Evolutionary conservation across 768 basidiomycete species (phyloP).

Genomic region (Boletus sp.): DNA sequence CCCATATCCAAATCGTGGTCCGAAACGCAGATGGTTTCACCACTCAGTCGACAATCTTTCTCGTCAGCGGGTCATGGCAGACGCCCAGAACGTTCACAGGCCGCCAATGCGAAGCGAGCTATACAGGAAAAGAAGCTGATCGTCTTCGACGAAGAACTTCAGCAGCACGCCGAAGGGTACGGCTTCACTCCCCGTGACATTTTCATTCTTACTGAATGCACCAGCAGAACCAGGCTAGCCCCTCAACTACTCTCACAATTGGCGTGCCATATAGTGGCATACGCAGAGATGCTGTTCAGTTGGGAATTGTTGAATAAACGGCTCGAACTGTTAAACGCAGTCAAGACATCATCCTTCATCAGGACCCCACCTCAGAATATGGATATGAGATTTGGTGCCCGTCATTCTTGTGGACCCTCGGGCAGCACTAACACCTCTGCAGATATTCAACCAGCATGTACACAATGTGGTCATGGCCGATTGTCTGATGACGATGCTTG

Average conservation of each 20-base stretch:
- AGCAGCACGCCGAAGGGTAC: conserved; percentile 14
- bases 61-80: conserved; percentile 41
- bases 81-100: conserved; percentile 41
- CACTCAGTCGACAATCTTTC: conserved; percentile 31
- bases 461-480: conserved; percentile 37
- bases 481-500: conserved; percentile 39
- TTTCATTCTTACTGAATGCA: neutral
- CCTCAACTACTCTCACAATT: conserved; percentile 39
- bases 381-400: conserved; percentile 37
- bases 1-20: conserved; percentile 55
- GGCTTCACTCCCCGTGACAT: neutral
- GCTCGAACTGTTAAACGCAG: conserved; percentile 68
- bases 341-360: conserved; percentile 34
- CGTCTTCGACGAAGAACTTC: conserved; percentile 28
- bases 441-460: conserved; percentile 52
- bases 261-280: conserved; percentile 57
- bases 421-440: conserved; percentile 1
- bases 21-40: conserved; percentile 39
- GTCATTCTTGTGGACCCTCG: neutral
- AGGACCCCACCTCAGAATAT: conserved; percentile 24
- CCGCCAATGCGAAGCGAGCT: conserved; percentile 29
- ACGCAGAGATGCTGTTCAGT: conserved; percentile 70
- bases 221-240: conserved; percentile 11
- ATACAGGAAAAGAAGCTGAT: conserved; percentile 39
- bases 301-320: conserved; percentile 74